Percentiles rank a stretch among this genome's conserved stretches.
Evolutionary conservation across 2,329 filamentous ascomycete genomes (phyloP).

Genomic region (Epichloe amarillans): DNA sequence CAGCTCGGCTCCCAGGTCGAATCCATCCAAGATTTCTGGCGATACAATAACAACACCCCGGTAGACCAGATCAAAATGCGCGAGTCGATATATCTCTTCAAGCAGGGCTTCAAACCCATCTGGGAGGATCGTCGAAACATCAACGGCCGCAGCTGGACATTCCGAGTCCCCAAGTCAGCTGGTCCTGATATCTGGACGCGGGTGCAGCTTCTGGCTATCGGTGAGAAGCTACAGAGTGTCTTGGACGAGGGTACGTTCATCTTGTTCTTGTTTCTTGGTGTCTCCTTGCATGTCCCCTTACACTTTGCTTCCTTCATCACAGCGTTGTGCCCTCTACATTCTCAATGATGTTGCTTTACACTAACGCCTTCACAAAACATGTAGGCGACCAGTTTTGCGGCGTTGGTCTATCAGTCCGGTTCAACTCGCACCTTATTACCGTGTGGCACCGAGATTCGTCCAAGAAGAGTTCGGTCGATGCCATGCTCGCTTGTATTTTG

Average conservation of each 20-base stretch:
- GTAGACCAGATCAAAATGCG: slow-evolving; percentile 63
- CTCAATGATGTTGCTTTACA: not conserved
- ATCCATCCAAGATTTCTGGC: slow-evolving; percentile 75
- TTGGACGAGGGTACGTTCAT: slow-evolving; percentile 50
- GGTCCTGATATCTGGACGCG: slow-evolving; percentile 68
- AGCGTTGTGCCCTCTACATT: no score
- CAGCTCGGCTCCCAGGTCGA: slow-evolving; percentile 55
- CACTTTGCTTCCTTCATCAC: no score
- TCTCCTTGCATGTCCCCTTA: not conserved
- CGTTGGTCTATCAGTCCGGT: slow-evolving; percentile 73
- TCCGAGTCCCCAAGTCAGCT: slow-evolving; percentile 68
- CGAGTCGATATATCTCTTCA: slow-evolving; percentile 69
- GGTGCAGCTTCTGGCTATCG: slow-evolving; percentile 69
- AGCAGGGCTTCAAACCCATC: slow-evolving; percentile 60
- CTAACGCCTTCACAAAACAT: slow-evolving; percentile 1
- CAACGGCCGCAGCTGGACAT: slow-evolving; percentile 81
- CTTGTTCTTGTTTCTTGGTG: no score
- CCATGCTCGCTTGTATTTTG: slow-evolving; percentile 58
- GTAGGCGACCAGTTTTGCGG: slow-evolving; percentile 78
- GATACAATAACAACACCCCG: slow-evolving; percentile 70
- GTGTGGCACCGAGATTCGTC: slow-evolving; percentile 87
- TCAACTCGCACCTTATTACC: slow-evolving; percentile 77
- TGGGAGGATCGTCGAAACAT: slow-evolving; percentile 83
- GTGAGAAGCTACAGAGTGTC: slow-evolving; percentile 63
- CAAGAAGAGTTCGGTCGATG: slow-evolving; percentile 66